phyloP scores from a whole-genome alignment of 306 rosid species.

The Echinosophora koreensis region DNA sequence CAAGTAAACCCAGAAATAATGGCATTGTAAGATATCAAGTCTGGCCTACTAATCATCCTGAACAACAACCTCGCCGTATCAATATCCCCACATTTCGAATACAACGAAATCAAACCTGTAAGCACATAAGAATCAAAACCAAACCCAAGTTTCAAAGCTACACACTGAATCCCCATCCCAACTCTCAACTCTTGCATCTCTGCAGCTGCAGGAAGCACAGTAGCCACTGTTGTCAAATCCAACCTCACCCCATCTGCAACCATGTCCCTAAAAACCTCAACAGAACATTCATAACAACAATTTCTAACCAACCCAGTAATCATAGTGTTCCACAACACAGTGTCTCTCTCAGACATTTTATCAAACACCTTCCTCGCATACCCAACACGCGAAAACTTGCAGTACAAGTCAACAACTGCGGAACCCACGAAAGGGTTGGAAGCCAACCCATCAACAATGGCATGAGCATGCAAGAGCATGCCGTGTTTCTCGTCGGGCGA shows the following conservation, averaged over 20 bases:
- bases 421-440: constrained; percentile 74
- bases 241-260: constrained; percentile 52
- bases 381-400: constrained; percentile 63
- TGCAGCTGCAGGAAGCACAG: constrained; percentile 79
- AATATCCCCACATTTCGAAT: constrained; percentile 76
- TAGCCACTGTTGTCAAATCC: constrained; percentile 71
- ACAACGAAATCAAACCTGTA: constrained; percentile 87
- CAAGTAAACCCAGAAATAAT: constrained; percentile 87
- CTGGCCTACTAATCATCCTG: constrained; percentile 63
- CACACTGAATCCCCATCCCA: constrained; percentile 76
- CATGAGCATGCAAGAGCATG: constrained; percentile 69
- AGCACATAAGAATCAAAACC: constrained; percentile 64
- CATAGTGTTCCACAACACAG: constrained; percentile 84
- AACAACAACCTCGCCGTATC: constrained; percentile 67
- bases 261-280: constrained; percentile 66
- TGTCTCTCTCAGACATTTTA: constrained; percentile 69
- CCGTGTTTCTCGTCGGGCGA: constrained; percentile 56
- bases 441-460: constrained; percentile 70
- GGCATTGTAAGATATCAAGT: constrained; percentile 83
- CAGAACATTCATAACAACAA: constrained; percentile 58
- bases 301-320: constrained; percentile 78
- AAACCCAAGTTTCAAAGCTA: constrained; percentile 75
- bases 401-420: constrained; percentile 68
- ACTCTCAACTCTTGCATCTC: constrained; percentile 73
- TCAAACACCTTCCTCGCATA: constrained; percentile 85